Evolutionary conservation across 306 rosid genomes (phyloP), one percentile per base, ranked within the genome.

Genomic region (Abrus precatorius): DNA sequence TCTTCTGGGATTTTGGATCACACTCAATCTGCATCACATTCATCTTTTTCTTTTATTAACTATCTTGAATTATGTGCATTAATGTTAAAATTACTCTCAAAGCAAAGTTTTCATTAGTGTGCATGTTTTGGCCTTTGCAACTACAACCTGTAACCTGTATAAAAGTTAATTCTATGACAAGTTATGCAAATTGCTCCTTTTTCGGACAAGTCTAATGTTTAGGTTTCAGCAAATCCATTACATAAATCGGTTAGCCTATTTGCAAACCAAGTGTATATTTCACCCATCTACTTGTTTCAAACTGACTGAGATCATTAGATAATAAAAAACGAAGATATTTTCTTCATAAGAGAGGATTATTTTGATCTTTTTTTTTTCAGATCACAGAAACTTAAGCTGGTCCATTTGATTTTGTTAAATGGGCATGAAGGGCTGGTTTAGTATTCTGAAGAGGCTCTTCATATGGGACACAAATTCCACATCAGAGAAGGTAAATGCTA

Each of bases 391-490:
- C 57, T 76, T 53, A 34, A 75, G 83, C 44, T 83, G 65, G 13
- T 53, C 44, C 8, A 64, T 82, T 80, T 83, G 83, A 77, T 72
- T 54, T 84, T 81, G 77, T 75, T 69, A 84, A 88, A 95, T 91
- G 98, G 92, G 87, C 52, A 92, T 86, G 87, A 88, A 86, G 87
- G 85, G 92, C 50, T 95, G 95, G 98, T 86, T 90, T 79, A 85
- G 55, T 78, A 54, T 86, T 34, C 80, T 92, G 79, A 91, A 90
- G 88, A 91, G 78, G 87, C 83, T 92, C 78, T 95, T 95, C 48
- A 40, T 61, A 79, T 55, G 91, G 86, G 94, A 88, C 45, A 65
- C 88, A 74, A 82, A 89, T 28, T 82, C 90, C 6, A 83, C 86
- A 30, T 89, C 85, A 81, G 92, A 87, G 56, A 92, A 90, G 87